A percentile compares a stretch with the other conserved stretches of the same genome.
phyloP scores from a whole-genome alignment of 352 stramenopile genomes.

The Albugo laibachii region DNA sequence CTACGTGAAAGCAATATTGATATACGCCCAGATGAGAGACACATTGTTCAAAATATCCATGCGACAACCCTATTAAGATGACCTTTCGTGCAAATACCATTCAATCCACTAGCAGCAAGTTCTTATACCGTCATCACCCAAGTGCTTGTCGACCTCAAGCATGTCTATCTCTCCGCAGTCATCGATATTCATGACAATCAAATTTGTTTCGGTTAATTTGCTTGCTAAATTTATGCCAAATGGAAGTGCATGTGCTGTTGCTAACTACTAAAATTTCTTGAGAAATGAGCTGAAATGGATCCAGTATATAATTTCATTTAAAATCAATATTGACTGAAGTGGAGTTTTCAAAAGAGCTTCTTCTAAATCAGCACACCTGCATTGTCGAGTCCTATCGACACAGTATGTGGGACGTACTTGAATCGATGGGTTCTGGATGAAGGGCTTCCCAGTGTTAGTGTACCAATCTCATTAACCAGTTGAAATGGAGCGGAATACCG shows the following conservation, averaged over 20 bases:
- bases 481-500: too few species aligned
- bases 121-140: too few species aligned
- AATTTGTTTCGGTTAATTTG: constrained; percentile 72
- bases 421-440: constrained; percentile 90
- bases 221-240: constrained; percentile 86
- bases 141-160: constrained; percentile 90
- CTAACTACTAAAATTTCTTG: constrained; percentile 91
- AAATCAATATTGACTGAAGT: constrained; percentile 90
- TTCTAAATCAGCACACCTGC: constrained; percentile 94
- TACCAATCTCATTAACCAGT: constrained; percentile 90
- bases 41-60: too few species aligned
- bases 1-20: too few species aligned
- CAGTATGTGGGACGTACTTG: constrained; percentile 92
- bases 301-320: constrained; percentile 89
- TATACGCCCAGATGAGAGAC: too few species aligned
- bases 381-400: constrained; percentile 95
- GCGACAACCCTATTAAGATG: too few species aligned
- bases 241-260: constrained; percentile 92
- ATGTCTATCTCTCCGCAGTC: constrained; percentile 98
- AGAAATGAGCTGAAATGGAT: constrained; percentile 92
- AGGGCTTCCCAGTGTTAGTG: constrained; percentile 92
- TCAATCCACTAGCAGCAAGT: too few species aligned
- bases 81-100: too few species aligned
- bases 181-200: constrained; percentile 95
- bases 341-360: constrained; percentile 89